Conservation (phyloP, 306 rosid genomes). For the Hippophae tibetana region DNA sequence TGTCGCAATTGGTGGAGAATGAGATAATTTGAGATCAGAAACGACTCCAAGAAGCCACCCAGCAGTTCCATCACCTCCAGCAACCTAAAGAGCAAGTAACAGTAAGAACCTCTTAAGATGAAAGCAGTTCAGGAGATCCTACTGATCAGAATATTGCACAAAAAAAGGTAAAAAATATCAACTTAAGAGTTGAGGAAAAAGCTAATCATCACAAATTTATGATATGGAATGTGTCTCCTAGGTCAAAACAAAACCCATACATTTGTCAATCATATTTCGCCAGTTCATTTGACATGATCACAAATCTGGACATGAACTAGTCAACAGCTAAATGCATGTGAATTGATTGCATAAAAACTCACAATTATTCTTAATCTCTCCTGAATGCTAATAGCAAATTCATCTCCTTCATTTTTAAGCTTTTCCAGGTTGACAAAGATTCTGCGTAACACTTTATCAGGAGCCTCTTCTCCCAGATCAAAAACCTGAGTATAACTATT, state of each 20-base stretch:
- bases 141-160: background rate
- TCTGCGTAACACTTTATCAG: constrained; percentile 56
- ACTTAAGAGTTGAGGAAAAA: background rate
- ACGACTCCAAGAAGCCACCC: constrained; percentile 99
- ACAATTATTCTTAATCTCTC: constrained; percentile 66
- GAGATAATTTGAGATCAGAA: constrained; percentile 77
- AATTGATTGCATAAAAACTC: constrained; percentile 28
- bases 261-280: no score
- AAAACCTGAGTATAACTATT: constrained; percentile 45
- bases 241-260: no score
- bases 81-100: constrained; percentile 48
- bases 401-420: constrained; percentile 48
- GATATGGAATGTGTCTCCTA: no score
- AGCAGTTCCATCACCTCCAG: constrained; percentile 99
- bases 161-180: background rate
- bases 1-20: constrained; percentile 79
- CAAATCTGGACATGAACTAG: background rate
- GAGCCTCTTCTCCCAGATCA: constrained; percentile 79
- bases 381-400: constrained; percentile 35
- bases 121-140: background rate
- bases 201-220: no score
- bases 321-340: background rate
- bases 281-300: no score
- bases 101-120: background rate
- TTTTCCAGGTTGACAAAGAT: constrained; percentile 55